These are phyloP conservation scores for Chloromonas sp. DNA, from an alignment of 163 green algal genomes.

Conservation along the genomic window DNA sequence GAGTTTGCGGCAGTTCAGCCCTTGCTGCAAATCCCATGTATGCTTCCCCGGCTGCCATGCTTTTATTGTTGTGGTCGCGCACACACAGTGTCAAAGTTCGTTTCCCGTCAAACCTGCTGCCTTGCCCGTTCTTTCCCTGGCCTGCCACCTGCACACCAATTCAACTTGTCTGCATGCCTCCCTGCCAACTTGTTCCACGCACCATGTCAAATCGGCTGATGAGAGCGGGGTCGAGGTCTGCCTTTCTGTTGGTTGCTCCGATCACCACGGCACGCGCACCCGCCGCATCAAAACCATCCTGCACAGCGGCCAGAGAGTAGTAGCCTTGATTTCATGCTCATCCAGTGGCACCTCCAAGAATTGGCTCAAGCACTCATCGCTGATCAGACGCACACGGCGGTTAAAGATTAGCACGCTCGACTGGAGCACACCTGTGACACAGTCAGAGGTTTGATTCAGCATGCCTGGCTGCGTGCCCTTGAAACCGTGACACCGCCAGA, in stretches of 20 bases:
- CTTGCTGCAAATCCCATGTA: no score
- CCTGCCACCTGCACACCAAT: background rate
- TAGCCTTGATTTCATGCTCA: no score
- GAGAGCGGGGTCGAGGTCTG: constrained; percentile 83
- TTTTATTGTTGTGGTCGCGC: no score
- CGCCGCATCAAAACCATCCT: constrained; percentile 79
- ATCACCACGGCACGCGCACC: constrained; percentile 70
- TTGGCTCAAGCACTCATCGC: background rate
- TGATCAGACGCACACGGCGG: background rate
- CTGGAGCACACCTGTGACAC: background rate
- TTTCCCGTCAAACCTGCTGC: no score
- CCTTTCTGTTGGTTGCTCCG: constrained; percentile 80
- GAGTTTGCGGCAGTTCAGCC: no score
- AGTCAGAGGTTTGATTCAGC: no score
- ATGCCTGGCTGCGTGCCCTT: no score
- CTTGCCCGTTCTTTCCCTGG: no score
- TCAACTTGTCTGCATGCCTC: background rate
- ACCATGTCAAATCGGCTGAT: constrained; percentile 54
- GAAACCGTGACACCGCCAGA: no score
- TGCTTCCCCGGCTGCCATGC: no score
- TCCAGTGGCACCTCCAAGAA: constrained; percentile 44
- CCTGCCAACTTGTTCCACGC: background rate
- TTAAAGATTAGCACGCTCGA: background rate
- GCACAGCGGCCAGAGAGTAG: constrained; percentile 69
- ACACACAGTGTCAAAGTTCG: no score